These are phyloP conservation scores for Leccinum imitatum DNA, from an alignment of 768 basidiomycete genomes.

Conservation along the genomic window DNA sequence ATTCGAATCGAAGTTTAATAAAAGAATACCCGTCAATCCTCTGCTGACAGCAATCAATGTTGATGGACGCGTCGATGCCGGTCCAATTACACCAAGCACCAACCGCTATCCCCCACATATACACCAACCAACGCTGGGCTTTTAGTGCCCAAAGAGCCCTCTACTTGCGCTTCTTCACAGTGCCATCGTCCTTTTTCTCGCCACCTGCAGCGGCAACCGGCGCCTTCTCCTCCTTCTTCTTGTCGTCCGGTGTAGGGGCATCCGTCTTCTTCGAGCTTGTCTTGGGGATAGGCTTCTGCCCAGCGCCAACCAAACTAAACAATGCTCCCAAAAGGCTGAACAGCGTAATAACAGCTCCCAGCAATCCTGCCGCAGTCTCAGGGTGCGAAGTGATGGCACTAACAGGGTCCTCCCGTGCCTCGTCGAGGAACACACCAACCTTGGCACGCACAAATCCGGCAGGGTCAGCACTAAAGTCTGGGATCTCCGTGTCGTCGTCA, in stretches of 20 bases:
- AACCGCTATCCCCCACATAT: constrained; percentile 12
- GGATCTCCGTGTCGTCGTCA: constrained; percentile 42
- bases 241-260: constrained; percentile 58
- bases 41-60: constrained; percentile 7
- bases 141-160: constrained; percentile 9
- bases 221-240: constrained; percentile 64
- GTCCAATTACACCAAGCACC: neutral
- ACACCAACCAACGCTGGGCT: constrained; percentile 10
- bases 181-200: constrained; percentile 67
- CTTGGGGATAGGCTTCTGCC: constrained; percentile 69
- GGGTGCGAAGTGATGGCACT: constrained; percentile 86
- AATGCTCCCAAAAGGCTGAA: constrained; percentile 83
- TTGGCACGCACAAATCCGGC: constrained; percentile 77
- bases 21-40: neutral
- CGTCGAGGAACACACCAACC: constrained; percentile 77
- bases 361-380: constrained; percentile 79
- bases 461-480: constrained; percentile 70
- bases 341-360: constrained; percentile 71
- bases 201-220: constrained; percentile 74
- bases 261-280: constrained; percentile 75
- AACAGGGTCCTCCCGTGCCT: constrained; percentile 72
- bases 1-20: constrained; percentile 9
- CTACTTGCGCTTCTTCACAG: constrained; percentile 76
- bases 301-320: constrained; percentile 74
- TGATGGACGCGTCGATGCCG: constrained; percentile 1